Conservation (phyloP, 768 basidiomycete species). For the Auricularia sp. region DNA sequence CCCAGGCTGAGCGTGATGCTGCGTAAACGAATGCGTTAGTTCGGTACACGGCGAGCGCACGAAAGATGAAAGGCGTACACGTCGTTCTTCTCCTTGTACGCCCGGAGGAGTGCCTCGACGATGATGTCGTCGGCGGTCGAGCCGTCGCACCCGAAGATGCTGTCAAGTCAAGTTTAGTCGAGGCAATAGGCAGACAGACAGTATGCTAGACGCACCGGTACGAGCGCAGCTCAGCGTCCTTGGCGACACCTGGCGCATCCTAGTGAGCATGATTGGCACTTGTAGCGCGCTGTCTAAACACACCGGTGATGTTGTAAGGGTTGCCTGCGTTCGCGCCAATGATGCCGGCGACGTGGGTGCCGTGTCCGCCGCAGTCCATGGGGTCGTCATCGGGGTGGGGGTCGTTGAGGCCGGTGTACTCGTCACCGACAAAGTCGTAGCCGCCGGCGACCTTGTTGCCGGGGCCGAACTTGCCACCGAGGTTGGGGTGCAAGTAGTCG, state of each 20-base stretch:
- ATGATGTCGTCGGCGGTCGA: conserved; percentile 15
- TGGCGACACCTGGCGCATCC: conserved; percentile 16
- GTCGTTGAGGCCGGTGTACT: conserved; percentile 4
- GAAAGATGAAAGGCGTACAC: conserved; percentile 6
- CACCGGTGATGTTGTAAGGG: conserved; percentile 24
- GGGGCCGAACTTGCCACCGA: conserved; percentile 6
- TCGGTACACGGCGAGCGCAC: not conserved
- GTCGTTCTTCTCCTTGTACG: conserved; percentile 20
- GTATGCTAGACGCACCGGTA: conserved; percentile 5
- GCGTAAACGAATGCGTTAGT: not conserved
- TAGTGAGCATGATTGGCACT: too few species aligned
- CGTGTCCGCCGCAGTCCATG: conserved; percentile 7
- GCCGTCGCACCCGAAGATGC: conserved; percentile 24
- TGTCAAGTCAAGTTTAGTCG: conserved; percentile 8
- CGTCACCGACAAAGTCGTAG: conserved; percentile 9
- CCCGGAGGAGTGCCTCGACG: conserved; percentile 6
- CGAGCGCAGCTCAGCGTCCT: conserved; percentile 19
- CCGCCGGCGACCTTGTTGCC: conserved; percentile 7
- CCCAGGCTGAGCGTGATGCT: conserved; percentile 26
- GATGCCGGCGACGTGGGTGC: conserved; percentile 17
- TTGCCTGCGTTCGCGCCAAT: conserved; percentile 21
- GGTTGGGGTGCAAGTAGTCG: conserved; percentile 4
- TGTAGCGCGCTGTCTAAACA: too few species aligned
- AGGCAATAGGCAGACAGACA: not conserved
- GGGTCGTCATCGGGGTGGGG: conserved; percentile 7